Evolutionary conservation across 805 yeast genomes (phyloP), one percentile per base, ranked within the genome.

Genomic region (Ogataea degrootiae): DNA sequence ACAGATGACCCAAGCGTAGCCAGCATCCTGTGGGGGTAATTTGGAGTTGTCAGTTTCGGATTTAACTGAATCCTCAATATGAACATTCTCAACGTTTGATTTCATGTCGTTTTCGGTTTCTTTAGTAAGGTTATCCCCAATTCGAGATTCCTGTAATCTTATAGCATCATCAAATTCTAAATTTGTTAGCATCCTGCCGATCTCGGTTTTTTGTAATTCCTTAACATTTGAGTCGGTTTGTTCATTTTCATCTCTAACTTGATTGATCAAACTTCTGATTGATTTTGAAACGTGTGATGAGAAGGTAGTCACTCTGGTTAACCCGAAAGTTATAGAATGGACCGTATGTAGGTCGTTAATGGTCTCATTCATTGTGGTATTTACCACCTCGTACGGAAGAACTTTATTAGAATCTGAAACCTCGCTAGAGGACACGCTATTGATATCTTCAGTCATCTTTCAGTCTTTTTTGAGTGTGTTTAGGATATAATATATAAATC

Each of bases 1-100:
- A 31, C 58, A 54, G 8, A 55, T 34, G 0, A 79, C 75, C 86
- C 87, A 82, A 3, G 82, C 84, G 53, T 81, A 80, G 0, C 87
- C 87, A 16, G 79, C 79, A 57, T 72, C 59, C n/a, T 37, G 42
- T 3, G 53, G 59, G 2, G 73, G 56, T 19, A 39, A 37, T 77
- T 85, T 7, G 73, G 75, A 0, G 14, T 42, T 49, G 17, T 35
- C 17, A 7, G 22, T 2, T 34, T 42, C 43, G 23, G 42, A 44
- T 17, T 17, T 35, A 11, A 33, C 35, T 31, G 41, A 48, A 15
- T 41, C 41, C 21, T 45, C 22, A 4, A n/a, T 35, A 35, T 46
- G 45, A 34, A 38, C 41, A 12, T 39, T 33, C 6, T 45, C 42
- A 14, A 46, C 44, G 9, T 45, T 36, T 14, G 34, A 35, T 9